phyloP scores from a whole-genome alignment of 2,329 filamentous ascomycete species.

The Curvularia lunata region DNA sequence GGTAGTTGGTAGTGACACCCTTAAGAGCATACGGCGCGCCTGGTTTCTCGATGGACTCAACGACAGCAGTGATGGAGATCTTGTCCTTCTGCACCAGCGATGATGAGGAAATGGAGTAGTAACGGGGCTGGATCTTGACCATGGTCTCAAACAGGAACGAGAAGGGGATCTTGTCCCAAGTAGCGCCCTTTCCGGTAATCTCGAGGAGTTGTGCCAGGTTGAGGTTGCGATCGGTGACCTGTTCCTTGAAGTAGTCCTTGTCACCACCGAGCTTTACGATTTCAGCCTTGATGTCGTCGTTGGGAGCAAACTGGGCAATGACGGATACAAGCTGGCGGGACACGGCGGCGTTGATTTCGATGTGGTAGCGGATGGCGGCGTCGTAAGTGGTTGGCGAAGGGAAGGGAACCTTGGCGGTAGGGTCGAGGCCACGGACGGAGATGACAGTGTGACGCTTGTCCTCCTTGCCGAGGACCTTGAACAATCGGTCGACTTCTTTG shows the following conservation, averaged over 20 bases:
- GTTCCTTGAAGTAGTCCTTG: conserved; percentile 93
- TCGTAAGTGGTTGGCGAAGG: conserved; percentile 97
- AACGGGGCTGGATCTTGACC: conserved; percentile 93
- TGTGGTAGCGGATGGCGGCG: conserved; percentile 89
- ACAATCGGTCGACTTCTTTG: conserved; percentile 87
- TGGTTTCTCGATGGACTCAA: conserved; percentile 81
- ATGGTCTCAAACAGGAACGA: conserved; percentile 93
- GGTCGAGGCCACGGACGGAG: conserved; percentile 87
- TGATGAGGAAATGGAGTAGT: conserved; percentile 99
- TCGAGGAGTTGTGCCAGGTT: conserved; percentile 89
- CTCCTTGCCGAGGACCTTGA: conserved; percentile 76
- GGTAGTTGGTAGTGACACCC: conserved; percentile 96
- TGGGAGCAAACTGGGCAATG: conserved; percentile 86
- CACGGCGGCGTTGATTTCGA: conserved; percentile 94
- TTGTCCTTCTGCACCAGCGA: conserved; percentile 92
- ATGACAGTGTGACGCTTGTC: conserved; percentile 83
- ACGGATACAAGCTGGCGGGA: conserved; percentile 94
- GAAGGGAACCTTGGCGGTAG: conserved; percentile 96
- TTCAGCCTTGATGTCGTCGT: conserved; percentile 82
- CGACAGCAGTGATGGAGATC: conserved; percentile 93
- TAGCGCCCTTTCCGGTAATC: conserved; percentile 71
- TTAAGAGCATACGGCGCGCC: conserved; percentile 81
- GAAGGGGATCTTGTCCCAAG: conserved; percentile 87
- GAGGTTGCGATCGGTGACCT: conserved; percentile 79
- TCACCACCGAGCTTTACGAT: conserved; percentile 88